These are phyloP conservation scores for Malus sylvestris DNA, from an alignment of 306 rosid species.

Conservation along the genomic window DNA sequence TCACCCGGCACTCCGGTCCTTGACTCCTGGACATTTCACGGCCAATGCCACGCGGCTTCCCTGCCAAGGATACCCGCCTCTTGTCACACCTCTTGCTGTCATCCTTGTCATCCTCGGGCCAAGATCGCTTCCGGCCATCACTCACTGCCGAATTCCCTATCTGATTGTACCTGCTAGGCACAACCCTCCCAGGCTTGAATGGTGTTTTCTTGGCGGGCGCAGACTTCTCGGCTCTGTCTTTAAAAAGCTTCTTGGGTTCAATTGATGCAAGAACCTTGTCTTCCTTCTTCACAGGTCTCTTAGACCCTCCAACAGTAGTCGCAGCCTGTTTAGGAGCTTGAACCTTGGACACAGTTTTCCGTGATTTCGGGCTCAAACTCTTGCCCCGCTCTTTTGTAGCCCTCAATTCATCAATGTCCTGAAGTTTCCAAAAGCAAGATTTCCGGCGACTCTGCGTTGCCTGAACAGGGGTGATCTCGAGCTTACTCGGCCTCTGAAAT, in stretches of 20 bases:
- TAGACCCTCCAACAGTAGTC: conserved; percentile 33
- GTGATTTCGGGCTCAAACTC: conserved; percentile 44
- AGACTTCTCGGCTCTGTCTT: conserved; percentile 44
- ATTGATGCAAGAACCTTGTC: conserved; percentile 33
- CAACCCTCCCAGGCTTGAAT: conserved; percentile 57
- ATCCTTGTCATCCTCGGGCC: conserved; percentile 56
- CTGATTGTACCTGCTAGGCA: conserved; percentile 72
- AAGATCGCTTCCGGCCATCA: conserved; percentile 63
- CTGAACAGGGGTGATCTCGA: conserved; percentile 45
- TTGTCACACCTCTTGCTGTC: conserved; percentile 35
- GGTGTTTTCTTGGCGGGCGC: conserved; percentile 34
- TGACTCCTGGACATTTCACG: conserved; percentile 12
- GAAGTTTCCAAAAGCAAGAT: conserved; percentile 70
- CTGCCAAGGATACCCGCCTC: conserved; percentile 35
- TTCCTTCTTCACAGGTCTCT: conserved; percentile 45
- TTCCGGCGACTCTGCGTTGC: conserved; percentile 59
- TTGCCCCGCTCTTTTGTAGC: conserved; percentile 40
- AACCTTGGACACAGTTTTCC: conserved; percentile 34
- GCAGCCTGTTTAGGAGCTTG: conserved; percentile 38
- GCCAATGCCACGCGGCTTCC: conserved; percentile 20
- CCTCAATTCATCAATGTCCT: conserved; percentile 44
- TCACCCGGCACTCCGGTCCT: conserved; percentile 36
- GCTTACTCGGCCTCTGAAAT: conserved; percentile 34
- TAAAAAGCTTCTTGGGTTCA: conserved; percentile 76
- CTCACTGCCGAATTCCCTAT: conserved; percentile 11